These are phyloP conservation scores for Pelargonium australe DNA, from an alignment of 441 rosid species.

Conservation along the genomic window DNA sequence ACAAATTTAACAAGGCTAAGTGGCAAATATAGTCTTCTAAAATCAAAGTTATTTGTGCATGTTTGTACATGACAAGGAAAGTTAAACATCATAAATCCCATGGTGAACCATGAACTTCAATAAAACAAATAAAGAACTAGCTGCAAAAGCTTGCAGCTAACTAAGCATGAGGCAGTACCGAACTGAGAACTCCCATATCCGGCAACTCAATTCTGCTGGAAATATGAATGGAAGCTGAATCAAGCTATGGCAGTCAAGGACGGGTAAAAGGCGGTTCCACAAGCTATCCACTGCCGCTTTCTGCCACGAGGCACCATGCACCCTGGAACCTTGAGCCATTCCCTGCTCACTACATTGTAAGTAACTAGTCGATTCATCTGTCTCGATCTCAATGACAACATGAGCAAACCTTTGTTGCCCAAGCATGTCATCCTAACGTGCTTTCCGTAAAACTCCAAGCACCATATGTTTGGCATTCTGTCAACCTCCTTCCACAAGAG, in stretches of 20 bases:
- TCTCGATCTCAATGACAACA: constrained; percentile 82
- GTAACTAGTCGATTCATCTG: constrained; percentile 81
- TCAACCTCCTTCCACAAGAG: constrained; percentile 99
- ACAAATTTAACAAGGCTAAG: not conserved
- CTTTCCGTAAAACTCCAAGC: constrained; percentile 99
- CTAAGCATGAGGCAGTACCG: not conserved
- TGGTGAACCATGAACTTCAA: too few species aligned
- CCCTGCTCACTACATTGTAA: constrained; percentile 58
- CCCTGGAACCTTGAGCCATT: constrained; percentile 83
- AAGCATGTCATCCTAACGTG: constrained; percentile 94
- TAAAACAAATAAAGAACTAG: too few species aligned
- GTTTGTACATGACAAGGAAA: not conserved
- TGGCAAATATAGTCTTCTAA: not conserved
- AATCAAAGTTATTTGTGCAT: not conserved
- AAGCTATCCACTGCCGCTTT: constrained; percentile 85
- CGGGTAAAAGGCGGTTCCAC: constrained; percentile 85
- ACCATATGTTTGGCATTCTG: constrained; percentile 99
- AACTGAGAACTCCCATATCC: not conserved
- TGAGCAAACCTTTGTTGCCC: constrained; percentile 91
- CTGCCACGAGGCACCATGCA: constrained; percentile 65
- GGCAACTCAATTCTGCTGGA: not conserved
- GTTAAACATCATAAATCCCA: not conserved
- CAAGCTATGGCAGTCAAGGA: constrained; percentile 66
- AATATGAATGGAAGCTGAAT: constrained; percentile 6
- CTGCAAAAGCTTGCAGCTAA: not conserved